A percentile compares a stretch with the other conserved stretches of the same genome.
Evolutionary conservation across 108 stramenopile genomes (phyloP).

Genomic region (Stephanodiscus triporus): DNA sequence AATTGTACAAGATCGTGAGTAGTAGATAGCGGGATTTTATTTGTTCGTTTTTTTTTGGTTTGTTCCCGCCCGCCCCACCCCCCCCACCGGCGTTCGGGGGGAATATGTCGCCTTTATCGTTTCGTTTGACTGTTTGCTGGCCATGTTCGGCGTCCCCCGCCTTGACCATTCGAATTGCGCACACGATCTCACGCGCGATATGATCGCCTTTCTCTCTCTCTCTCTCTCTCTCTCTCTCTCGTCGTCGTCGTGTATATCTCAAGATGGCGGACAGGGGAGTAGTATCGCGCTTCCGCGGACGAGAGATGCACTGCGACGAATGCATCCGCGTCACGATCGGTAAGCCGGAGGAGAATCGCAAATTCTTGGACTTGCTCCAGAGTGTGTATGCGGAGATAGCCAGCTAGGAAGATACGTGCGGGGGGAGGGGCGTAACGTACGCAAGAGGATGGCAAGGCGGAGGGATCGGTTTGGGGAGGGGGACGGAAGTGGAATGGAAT

Average conservation of each 20-base stretch:
- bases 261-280: conserved; percentile 91
- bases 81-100: no score
- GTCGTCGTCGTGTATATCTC: background rate
- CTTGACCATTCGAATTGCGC: no score
- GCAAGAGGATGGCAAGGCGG: background rate
- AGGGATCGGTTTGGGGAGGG: background rate
- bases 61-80: no score
- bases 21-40: no score
- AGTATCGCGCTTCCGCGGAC: conserved; percentile 93
- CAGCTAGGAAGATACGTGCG: background rate
- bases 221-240: background rate
- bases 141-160: no score
- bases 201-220: no score
- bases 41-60: background rate
- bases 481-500: background rate
- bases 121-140: no score
- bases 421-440: background rate
- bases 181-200: conserved; percentile 1
- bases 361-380: conserved; percentile 70
- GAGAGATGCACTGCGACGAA: conserved; percentile 90
- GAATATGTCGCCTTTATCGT: background rate
- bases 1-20: conserved; percentile 76
- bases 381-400: conserved; percentile 47
- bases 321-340: conserved; percentile 96
- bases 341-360: conserved; percentile 82